Base-by-base conservation (phyloP, 1,284 basidiomycete genomes). In the Malassezia equina region DNA sequence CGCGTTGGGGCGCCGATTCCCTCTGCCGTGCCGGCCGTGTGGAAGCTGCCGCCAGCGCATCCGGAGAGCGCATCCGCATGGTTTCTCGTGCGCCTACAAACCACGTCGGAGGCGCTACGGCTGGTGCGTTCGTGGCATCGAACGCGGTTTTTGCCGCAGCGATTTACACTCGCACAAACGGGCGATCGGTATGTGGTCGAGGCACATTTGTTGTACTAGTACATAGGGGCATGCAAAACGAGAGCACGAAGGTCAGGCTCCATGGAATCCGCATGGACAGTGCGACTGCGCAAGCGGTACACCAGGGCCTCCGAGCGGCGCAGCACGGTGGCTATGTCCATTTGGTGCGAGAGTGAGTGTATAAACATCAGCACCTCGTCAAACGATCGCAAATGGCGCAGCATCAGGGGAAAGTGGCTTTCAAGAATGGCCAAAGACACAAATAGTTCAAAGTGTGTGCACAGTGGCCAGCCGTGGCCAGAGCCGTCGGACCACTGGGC, bases 371-470 rank as follows among this genome's bases (percentile, higher is more conserved):
- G 52, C 19, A 74, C 64, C 57, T 77, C 77, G 62, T 76, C 77
- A 51, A 77, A 79, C 80, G 95, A 88, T 31, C 86, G 83, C 4
- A 99, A 81, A 75, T 98, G 96, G 12, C 91, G 82, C 41, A 96
- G 77, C 51, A 98, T 86, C 71, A 94, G 86, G 67, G 94, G 90
- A 32, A 91, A 80, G 76, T 98, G 90, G 4, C 86, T 86, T 75
- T 96, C 89, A 11, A 99, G 80, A 29, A 99, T 82, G 0, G 90
- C 90, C 21, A 99, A 80, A 0, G 91, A 91, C 19, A 96, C 81
- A 67, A 98, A 98, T 3, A 98, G 81, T 29, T 58, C 50, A 39
- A 48, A 47, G 47, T 52, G 34, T 19, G 40, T 29, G 34, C 47
- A 51, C 19, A 45, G 31, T 13, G 45, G 48, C 48, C 55, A 43